These are phyloP conservation scores for Peronospora farinosa DNA, from an alignment of 352 stramenopile genomes.

Conservation along the genomic window DNA sequence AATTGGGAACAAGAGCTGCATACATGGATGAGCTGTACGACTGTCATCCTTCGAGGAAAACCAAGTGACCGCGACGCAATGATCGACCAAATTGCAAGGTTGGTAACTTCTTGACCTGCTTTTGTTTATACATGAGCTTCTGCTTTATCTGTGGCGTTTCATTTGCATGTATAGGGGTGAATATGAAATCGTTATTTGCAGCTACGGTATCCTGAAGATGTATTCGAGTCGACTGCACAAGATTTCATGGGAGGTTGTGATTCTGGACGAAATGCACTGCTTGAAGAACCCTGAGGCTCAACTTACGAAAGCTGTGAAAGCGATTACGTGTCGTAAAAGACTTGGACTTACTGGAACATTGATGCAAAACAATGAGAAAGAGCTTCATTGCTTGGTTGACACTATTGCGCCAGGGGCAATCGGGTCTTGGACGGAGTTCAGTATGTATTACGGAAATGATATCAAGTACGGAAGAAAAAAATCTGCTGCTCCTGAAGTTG, in stretches of 20 bases:
- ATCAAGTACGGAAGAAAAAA: slow-evolving; percentile 84
- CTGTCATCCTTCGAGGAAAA: slow-evolving; percentile 61
- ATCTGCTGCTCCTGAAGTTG: slow-evolving; percentile 51
- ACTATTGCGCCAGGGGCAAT: slow-evolving; percentile 65
- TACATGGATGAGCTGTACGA: slow-evolving; percentile 83
- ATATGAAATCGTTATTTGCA: slow-evolving; percentile 77
- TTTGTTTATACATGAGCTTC: not conserved
- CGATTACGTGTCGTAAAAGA: slow-evolving; percentile 51
- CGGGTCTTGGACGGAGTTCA: slow-evolving; percentile 60
- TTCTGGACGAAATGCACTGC: slow-evolving; percentile 98
- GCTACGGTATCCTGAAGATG: slow-evolving; percentile 89
- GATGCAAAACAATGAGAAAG: slow-evolving; percentile 85
- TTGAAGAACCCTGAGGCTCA: slow-evolving; percentile 96
- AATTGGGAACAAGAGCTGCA: slow-evolving; percentile 99
- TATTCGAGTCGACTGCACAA: slow-evolving; percentile 70
- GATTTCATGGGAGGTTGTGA: slow-evolving; percentile 88
- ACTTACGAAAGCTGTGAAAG: slow-evolving; percentile 75
- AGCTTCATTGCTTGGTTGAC: slow-evolving; percentile 70
- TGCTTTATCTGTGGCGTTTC: slow-evolving; percentile 31
- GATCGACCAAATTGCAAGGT: slow-evolving; percentile 62
- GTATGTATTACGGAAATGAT: slow-evolving; percentile 69
- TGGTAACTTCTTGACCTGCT: slow-evolving; percentile 10
- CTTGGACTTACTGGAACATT: slow-evolving; percentile 87
- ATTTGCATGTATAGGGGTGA: slow-evolving; percentile 40
- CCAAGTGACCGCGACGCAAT: slow-evolving; percentile 47